Evolutionary conservation across 2,329 filamentous ascomycete genomes (phyloP), one percentile per base, ranked within the genome.

Genomic region (Lecanicillium sp.): DNA sequence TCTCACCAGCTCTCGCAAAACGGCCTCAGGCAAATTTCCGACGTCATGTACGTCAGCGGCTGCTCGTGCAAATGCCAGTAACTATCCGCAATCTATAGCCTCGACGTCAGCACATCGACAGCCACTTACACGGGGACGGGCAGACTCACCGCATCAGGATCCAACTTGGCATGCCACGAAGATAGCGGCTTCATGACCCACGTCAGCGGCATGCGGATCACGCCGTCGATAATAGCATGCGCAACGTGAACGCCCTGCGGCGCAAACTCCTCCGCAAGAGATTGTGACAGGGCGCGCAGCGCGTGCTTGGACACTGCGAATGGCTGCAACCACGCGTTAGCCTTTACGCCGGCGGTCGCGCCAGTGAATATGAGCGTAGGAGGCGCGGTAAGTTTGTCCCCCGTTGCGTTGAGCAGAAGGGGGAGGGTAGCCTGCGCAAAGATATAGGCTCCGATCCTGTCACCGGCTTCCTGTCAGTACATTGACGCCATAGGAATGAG

Each of bases 241-340:
- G 48, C 48, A 23, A 50, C 48, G 15, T 50, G 48, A 17, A 50
- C 48, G 2, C 48, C 48, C 3, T 50, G 41, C 12, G 48, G 48
- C 36, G 15, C 42, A 41, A 50, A 50, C 30, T 50, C 48, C 3
- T 50, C 29, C 2, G 29, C 27, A 9, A 50, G 37, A 5, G 36
- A 17, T 19, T 40, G 15, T 8, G 39, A 35, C 7, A 45, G 36
- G 2, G 41, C 48, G 3, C 48, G 29, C 17, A 50, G 36, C 17
- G 48, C 24, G 23, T 50, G 48, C 35, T 50, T 50, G 23, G 42
- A 38, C 3, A 46, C 37, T 10, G 36, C 24, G 26, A 50, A 50
- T 7, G 48, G 48, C 29, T 50, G 48, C 29, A 50, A 5, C 48
- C 48, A 50, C 4, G 48, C 42, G n/a, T 50, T 50, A n/a, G 48